Evolutionary conservation across 2,329 filamentous ascomycete genomes (phyloP).

Genomic region (Penicillium palitans): DNA sequence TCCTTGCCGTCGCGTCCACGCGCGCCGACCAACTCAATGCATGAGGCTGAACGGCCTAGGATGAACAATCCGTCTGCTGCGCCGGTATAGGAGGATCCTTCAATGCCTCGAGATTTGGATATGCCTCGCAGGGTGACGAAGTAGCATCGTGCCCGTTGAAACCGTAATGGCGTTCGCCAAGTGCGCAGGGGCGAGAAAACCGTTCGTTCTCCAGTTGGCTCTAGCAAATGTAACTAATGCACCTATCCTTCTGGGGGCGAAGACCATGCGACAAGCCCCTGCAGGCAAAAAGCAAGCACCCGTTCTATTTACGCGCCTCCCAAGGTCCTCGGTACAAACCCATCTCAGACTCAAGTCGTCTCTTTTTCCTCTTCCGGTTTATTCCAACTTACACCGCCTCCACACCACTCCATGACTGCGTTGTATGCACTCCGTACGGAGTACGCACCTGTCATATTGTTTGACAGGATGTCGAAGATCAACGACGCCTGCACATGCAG

Average conservation of each 20-base stretch:
- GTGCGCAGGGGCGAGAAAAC: not conserved
- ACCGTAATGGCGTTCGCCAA: not conserved
- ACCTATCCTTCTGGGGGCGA: not conserved
- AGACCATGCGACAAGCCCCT: constrained; percentile 1
- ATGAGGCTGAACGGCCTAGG: constrained; percentile 10
- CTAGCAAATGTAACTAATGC: not conserved
- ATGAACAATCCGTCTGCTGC: constrained; percentile 9
- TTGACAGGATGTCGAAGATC: constrained; percentile 2
- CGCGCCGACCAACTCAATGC: constrained; percentile 14
- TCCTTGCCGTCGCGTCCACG: constrained; percentile 22
- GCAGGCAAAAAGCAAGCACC: constrained; percentile 1
- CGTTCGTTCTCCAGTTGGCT: not conserved
- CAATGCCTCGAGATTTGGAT: not conserved
- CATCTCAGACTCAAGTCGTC: not conserved
- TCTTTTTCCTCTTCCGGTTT: not conserved
- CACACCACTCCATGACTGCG: not conserved
- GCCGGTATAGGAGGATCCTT: constrained; percentile 9
- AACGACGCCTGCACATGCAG: constrained; percentile 4
- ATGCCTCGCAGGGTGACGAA: not conserved
- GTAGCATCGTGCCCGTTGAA: not conserved
- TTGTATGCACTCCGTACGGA: not conserved
- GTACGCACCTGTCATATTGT: not conserved
- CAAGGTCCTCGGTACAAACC: not conserved
- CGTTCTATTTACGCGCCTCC: not conserved
- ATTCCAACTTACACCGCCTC: not conserved